A percentile compares a stretch with the other conserved stretches of the same genome.
Conservation (phyloP, 139 green algal species). For the Mesostigma viride region DNA sequence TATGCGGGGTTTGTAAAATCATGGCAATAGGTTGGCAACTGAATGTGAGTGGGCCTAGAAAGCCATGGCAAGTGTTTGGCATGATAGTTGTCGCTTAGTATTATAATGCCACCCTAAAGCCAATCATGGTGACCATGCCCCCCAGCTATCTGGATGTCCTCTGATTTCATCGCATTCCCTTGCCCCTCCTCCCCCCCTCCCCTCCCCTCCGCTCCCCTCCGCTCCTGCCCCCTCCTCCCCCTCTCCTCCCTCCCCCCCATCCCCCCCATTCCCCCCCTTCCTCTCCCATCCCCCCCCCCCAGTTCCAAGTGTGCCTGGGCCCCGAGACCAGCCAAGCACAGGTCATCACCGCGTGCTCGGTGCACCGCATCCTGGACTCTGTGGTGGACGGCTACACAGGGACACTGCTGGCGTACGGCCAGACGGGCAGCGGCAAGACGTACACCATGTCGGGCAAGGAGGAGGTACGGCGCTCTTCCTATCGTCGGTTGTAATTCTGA, state of each 20-base stretch:
- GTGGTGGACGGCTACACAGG: conserved; percentile 7
- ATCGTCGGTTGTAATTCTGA: too few relatives aligned
- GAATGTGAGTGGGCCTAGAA: not conserved
- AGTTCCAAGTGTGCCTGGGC: conserved; percentile 1
- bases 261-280: too few relatives aligned
- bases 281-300: too few relatives aligned
- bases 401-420: conserved; percentile 46
- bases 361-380: not conserved
- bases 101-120: not conserved
- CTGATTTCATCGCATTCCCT: too few relatives aligned
- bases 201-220: too few relatives aligned
- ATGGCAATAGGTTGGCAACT: not conserved
- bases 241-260: too few relatives aligned
- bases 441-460: conserved; percentile 41
- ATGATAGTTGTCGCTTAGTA: not conserved
- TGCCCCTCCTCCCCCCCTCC: too few relatives aligned
- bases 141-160: too few relatives aligned
- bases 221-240: not conserved
- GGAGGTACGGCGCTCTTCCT: conserved; percentile 12
- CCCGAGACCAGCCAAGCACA: not conserved
- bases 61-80: not conserved
- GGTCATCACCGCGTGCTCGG: not conserved
- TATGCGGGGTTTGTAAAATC: not conserved
- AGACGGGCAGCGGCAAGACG: conserved; percentile 48
- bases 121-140: not conserved